phyloP scores from a whole-genome alignment of 345 rosid genomes.

The Pugionium dolabratum region DNA sequence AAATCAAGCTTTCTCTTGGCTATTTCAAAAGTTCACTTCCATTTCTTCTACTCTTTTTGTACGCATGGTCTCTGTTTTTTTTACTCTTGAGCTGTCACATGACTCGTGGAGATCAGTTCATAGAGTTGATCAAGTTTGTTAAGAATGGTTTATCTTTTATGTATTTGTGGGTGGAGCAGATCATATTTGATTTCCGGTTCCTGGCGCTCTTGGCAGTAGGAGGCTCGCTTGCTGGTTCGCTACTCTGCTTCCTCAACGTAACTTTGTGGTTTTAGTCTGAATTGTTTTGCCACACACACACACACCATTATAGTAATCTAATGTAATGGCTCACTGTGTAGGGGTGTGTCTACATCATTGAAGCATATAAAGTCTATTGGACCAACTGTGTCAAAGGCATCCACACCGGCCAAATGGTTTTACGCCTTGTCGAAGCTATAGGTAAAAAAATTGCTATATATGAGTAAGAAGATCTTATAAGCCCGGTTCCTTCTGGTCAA shows the following conservation, averaged over 20 bases:
- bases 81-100: conserved; percentile 1
- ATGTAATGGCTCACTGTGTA: conserved; percentile 29
- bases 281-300: conserved; percentile 8
- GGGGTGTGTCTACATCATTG: conserved; percentile 78
- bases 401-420: conserved; percentile 89
- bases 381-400: conserved; percentile 72
- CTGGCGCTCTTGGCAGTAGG: conserved; percentile 78
- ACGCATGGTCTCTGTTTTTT: background rate
- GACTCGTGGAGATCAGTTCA: background rate
- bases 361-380: conserved; percentile 88
- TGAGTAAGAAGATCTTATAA: background rate
- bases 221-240: conserved; percentile 85
- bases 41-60: background rate
- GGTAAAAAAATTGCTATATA: conserved; percentile 43
- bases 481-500: background rate
- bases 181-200: conserved; percentile 88
- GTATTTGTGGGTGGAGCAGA: conserved; percentile 44
- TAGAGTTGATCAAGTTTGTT: background rate
- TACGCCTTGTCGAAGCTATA: conserved; percentile 85
- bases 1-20: background rate
- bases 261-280: conserved; percentile 15
- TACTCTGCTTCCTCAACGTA: conserved; percentile 92
- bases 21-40: conserved; percentile 7
- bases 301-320: background rate
- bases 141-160: conserved; percentile 9